Percentiles rank a stretch among this genome's conserved stretches.
Evolutionary conservation across 1,139 yeast species (phyloP).

Genomic region (Entelexis paramagnoliae): DNA sequence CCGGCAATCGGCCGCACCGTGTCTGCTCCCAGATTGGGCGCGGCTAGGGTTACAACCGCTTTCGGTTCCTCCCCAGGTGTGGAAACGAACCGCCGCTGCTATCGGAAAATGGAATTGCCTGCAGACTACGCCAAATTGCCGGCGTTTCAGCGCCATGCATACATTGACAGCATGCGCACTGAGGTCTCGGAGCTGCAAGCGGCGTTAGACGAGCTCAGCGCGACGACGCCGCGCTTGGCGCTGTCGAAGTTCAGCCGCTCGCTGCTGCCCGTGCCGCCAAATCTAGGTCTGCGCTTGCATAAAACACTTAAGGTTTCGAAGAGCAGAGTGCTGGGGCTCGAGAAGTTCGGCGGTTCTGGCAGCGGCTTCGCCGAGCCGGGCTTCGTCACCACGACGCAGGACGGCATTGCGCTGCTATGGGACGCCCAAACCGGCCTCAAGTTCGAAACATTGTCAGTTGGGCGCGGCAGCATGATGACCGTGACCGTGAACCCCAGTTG

Average conservation of each 20-base stretch:
- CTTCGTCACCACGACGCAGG: conserved; percentile 16
- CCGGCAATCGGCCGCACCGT: background rate
- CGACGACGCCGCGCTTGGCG: background rate
- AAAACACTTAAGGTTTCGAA: background rate
- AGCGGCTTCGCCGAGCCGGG: background rate
- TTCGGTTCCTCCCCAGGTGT: background rate
- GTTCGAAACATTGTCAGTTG: conserved; percentile 20
- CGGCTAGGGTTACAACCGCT: conserved; percentile 2
- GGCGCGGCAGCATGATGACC: conserved; percentile 17
- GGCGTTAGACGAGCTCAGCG: conserved; percentile 4
- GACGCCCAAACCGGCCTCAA: conserved; percentile 18
- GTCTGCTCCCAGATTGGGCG: background rate
- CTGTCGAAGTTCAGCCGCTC: conserved; percentile 1
- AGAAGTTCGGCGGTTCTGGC: background rate
- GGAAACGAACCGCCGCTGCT: background rate
- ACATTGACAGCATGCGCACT: conserved; percentile 3
- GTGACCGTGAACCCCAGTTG: conserved; percentile 15
- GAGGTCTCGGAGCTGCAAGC: conserved; percentile 13
- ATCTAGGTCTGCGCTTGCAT: background rate
- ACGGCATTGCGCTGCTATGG: conserved; percentile 19
- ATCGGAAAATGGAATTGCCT: background rate
- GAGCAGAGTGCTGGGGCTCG: conserved; percentile 7
- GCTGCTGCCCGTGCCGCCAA: background rate
- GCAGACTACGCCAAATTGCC: background rate
- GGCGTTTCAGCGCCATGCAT: background rate